Base-by-base conservation (phyloP, 805 yeast genomes). In the Yarrowia yakushimensis region DNA sequence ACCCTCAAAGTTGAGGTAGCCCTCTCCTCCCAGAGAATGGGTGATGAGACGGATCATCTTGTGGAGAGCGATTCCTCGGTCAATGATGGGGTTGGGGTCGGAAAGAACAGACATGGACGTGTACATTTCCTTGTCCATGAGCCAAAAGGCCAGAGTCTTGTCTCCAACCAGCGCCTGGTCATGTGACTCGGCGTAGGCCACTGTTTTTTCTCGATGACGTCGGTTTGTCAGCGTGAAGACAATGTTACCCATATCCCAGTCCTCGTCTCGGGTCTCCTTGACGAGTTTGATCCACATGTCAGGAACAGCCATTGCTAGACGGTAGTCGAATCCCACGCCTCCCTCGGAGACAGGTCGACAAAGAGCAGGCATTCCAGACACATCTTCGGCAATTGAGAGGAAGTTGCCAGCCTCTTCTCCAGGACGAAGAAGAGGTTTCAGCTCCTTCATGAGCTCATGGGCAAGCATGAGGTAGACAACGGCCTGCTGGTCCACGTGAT, bases 111-210 rank as follows among this genome's bases (percentile, higher is more conserved):
- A 86, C 99, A 93, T 93, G 75, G 91, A 85, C 34, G 97, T 93
- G 75, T 93, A 93, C 98, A 93, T 92, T 67, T 92, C 96, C 66
- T 93, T 91, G 76, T 93, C 99, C 98, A 93, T 93, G 63, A 93
- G 80, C 99, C 99, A 94, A 72, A 93, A 93, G 0, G 98, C 98
- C 64, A 93, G 76, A 2, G 97, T 90, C 73, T 93, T 93, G 73
- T 93, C 99, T 60, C 99, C 99, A 22, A 93, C 99, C 62, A 93
- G 80, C 8, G 98, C 98, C 77, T 93, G 99, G 73, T 93, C 99
- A 72, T 93, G 99, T 15, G 96, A 87, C 76, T 93, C 99, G 66
- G 96, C 88, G 71, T 93, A 93, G 2, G 94, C 86, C 67, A 93
- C 89, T 60, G 97, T 92, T 71, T 84, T 85, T 74, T 93, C 98